phyloP scores from a whole-genome alignment of 208 protist genomes.

The Leishmania turanica region DNA sequence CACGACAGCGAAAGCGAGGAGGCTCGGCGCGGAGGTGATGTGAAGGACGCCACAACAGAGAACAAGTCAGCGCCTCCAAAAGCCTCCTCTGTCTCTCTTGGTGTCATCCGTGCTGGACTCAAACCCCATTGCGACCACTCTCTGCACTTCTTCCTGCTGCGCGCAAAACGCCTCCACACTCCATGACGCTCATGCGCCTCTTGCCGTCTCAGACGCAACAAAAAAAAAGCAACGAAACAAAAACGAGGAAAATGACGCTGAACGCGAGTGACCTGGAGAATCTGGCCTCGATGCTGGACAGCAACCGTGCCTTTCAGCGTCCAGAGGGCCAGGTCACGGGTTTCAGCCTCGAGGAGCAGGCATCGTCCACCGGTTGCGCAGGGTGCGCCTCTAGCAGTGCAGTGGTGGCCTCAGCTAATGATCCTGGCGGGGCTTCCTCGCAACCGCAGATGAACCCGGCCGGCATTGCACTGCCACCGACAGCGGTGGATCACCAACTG shows the following conservation, averaged over 20 bases:
- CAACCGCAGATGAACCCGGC: constrained; percentile 28
- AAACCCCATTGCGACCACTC: not conserved
- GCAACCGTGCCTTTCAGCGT: constrained; percentile 63
- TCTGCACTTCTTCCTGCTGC: not conserved
- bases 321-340: constrained; percentile 69
- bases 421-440: not conserved
- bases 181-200: not conserved
- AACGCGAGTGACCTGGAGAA: constrained; percentile 52
- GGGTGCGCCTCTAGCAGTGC: not conserved
- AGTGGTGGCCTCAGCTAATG: not conserved
- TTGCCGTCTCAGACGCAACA: no score
- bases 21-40: not conserved
- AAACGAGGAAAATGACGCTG: constrained; percentile 25
- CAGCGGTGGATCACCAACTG: constrained; percentile 78
- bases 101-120: not conserved
- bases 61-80: not conserved
- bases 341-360: constrained; percentile 60
- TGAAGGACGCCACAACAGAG: not conserved
- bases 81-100: not conserved
- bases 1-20: not conserved
- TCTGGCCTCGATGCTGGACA: constrained; percentile 77
- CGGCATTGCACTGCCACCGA: constrained; percentile 69
- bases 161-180: not conserved
- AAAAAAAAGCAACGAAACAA: no score
- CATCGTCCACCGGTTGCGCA: not conserved